Evolutionary conservation across 768 basidiomycete genomes (phyloP).

Genomic region (Lactifluus subvellereus): DNA sequence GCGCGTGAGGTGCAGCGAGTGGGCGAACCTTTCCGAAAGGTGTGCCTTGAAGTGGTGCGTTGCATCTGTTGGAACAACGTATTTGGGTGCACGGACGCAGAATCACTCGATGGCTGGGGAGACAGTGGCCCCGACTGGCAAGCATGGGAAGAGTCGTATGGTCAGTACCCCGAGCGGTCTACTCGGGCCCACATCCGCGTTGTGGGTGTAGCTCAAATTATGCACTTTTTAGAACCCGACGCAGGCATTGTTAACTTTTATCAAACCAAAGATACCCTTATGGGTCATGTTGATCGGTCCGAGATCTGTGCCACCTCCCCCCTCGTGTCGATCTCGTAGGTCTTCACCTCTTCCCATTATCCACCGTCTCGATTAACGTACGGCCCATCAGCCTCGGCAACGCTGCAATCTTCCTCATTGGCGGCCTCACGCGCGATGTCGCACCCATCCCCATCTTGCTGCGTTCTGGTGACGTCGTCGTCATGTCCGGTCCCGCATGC

Average conservation of each 20-base stretch:
- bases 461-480: conserved; percentile 84
- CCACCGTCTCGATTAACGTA: not conserved
- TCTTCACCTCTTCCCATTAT: conserved; percentile 3
- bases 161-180: conserved; percentile 35
- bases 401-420: conserved; percentile 85
- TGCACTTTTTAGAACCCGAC: conserved; percentile 63
- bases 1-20: conserved; percentile 60
- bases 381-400: conserved; percentile 65
- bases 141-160: conserved; percentile 73
- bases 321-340: conserved; percentile 89
- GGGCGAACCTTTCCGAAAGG: conserved; percentile 44
- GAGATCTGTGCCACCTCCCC: conserved; percentile 91
- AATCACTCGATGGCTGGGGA: conserved; percentile 42
- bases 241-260: conserved; percentile 98
- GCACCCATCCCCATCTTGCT: conserved; percentile 78
- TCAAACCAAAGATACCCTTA: conserved; percentile 85
- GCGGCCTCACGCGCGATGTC: conserved; percentile 69
- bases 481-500: conserved; percentile 87
- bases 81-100: conserved; percentile 35
- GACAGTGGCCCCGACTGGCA: conserved; percentile 56
- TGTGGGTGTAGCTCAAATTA: not conserved
- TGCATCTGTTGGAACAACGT: conserved; percentile 67
- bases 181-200: not conserved
- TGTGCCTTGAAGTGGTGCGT: conserved; percentile 60
- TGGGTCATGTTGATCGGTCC: conserved; percentile 97